phyloP scores from a whole-genome alignment of 495 filamentous ascomycete genomes.

The Hypomontagnella monticulosa region DNA sequence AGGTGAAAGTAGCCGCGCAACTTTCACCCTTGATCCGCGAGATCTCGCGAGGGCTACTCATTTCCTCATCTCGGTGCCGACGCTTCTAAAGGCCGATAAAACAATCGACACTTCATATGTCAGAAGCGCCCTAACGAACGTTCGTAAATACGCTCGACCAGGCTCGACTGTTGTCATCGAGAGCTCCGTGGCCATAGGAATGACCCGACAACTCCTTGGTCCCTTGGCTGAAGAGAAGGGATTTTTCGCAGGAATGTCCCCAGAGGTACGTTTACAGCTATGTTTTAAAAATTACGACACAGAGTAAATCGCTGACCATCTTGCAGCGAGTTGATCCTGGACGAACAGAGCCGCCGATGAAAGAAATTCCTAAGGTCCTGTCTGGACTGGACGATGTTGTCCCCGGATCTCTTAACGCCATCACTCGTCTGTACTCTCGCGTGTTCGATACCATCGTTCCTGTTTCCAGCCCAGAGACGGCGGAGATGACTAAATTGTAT shows the following conservation, averaged over 20 bases:
- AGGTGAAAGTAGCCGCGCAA: constrained; percentile 22
- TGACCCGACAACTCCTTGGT: constrained; percentile 49
- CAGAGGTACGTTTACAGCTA: constrained; percentile 41
- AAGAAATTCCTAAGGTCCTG: constrained; percentile 50
- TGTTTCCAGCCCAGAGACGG: constrained; percentile 51
- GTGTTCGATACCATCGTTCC: constrained; percentile 49
- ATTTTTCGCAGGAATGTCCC: constrained; percentile 50
- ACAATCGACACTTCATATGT: constrained; percentile 49
- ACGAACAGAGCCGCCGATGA: constrained; percentile 38
- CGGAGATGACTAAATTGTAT: constrained; percentile 56
- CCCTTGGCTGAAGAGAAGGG: constrained; percentile 36
- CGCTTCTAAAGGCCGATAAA: constrained; percentile 45
- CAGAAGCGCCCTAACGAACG: constrained; percentile 43
- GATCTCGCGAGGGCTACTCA: constrained; percentile 44
- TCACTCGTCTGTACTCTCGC: constrained; percentile 44
- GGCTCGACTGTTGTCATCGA: constrained; percentile 51
- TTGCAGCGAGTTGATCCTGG: constrained; percentile 51
- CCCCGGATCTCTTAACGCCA: constrained; percentile 45
- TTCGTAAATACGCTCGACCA: constrained; percentile 36
- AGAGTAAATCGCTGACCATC: constrained; percentile 5
- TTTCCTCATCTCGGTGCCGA: constrained; percentile 53
- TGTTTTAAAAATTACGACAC: background rate
- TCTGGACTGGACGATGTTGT: constrained; percentile 48
- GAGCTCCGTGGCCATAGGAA: constrained; percentile 51
- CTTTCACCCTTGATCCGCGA: constrained; percentile 39